These are phyloP conservation scores for Flueggea neowawraea DNA, from an alignment of 441 rosid species.

Conservation along the genomic window DNA sequence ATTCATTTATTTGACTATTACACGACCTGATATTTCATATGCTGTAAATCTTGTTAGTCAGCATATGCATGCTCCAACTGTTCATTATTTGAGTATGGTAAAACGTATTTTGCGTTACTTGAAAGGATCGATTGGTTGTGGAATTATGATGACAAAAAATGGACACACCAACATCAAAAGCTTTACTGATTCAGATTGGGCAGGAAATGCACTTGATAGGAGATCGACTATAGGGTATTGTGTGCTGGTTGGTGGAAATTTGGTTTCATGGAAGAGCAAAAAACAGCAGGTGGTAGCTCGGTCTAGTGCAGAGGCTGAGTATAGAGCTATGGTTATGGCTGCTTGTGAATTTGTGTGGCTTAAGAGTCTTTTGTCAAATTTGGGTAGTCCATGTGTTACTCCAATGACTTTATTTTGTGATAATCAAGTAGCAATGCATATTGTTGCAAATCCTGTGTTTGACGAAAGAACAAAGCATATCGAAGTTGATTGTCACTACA, in stretches of 20 bases:
- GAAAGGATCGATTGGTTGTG: too few species aligned
- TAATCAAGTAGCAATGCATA: not conserved
- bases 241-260: too few species aligned
- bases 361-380: not conserved
- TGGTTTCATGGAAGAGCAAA: not conserved
- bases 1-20: too few species aligned
- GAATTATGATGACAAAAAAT: too few species aligned
- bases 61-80: too few species aligned
- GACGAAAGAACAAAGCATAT: not conserved
- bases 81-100: too few species aligned
- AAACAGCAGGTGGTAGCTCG: not conserved
- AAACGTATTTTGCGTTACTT: too few species aligned
- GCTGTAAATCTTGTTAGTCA: too few species aligned
- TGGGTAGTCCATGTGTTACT: not conserved
- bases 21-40: not conserved
- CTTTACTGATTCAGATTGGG: too few species aligned
- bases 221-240: too few species aligned
- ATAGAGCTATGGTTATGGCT: not conserved
- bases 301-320: not conserved
- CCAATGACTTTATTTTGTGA: not conserved
- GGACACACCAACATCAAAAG: too few species aligned
- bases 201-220: too few species aligned
- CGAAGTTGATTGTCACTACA: not conserved
- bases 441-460: not conserved
- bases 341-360: not conserved